These are phyloP conservation scores for Solioccasus polychromus DNA, from an alignment of 768 basidiomycete species.

Conservation along the genomic window DNA sequence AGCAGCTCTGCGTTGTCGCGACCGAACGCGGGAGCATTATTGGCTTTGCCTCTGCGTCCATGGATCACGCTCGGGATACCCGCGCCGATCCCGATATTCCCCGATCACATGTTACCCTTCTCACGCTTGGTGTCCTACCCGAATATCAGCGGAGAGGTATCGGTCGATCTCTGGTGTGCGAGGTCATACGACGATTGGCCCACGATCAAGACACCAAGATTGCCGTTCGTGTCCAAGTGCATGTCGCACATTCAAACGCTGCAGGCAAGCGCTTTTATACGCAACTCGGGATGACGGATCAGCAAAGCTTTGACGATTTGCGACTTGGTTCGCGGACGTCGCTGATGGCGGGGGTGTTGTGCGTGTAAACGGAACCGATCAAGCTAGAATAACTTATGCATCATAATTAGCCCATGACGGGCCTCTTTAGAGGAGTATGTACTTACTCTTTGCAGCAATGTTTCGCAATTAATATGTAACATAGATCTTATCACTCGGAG, in stretches of 20 bases:
- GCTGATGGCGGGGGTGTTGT: constrained; percentile 26
- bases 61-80: constrained; percentile 3
- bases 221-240: constrained; percentile 25
- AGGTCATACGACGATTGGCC: constrained; percentile 23
- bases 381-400: background rate
- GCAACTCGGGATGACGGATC: constrained; percentile 29
- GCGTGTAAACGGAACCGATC: constrained; percentile 9
- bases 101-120: constrained; percentile 21
- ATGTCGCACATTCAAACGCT: constrained; percentile 26
- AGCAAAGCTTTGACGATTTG: constrained; percentile 8
- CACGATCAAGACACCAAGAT: constrained; percentile 6
- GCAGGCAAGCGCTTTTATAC: constrained; percentile 27
- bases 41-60: constrained; percentile 30
- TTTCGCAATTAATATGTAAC: too few species aligned
- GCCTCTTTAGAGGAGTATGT: too few species aligned
- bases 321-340: constrained; percentile 17
- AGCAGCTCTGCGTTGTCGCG: constrained; percentile 30
- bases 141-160: constrained; percentile 28
- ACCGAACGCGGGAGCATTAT: constrained; percentile 17
- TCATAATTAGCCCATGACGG: too few species aligned
- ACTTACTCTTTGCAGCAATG: too few species aligned
- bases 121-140: constrained; percentile 30
- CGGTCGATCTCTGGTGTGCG: constrained; percentile 28
- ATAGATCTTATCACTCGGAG: too few species aligned
- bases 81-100: constrained; percentile 9